Percentiles rank a stretch among this genome's conserved stretches.
These are phyloP conservation scores for Ogataea chonburiensis DNA, from an alignment of 805 yeast species.

Conservation along the genomic window DNA sequence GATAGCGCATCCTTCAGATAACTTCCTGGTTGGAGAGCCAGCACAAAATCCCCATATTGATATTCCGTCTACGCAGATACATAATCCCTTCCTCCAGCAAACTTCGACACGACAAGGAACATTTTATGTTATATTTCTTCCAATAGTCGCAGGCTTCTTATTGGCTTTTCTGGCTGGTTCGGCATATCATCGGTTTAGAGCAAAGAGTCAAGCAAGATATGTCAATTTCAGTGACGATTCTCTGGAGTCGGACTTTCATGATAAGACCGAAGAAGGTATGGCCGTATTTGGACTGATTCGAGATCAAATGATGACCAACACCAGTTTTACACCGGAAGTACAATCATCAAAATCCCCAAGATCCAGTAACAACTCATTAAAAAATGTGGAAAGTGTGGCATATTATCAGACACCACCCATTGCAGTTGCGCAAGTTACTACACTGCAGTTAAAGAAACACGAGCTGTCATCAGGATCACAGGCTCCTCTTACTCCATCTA, in stretches of 20 bases:
- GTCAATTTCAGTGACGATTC: constrained; percentile 19
- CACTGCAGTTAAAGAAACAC: constrained; percentile 4
- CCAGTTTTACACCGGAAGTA: background rate
- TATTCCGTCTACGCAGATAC: constrained; percentile 18
- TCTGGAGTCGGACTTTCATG: constrained; percentile 13
- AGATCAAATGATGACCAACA: background rate
- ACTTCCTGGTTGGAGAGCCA: too few relatives aligned
- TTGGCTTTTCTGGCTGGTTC: constrained; percentile 24
- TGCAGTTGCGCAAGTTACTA: background rate
- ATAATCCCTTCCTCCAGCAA: constrained; percentile 28
- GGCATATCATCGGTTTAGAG: constrained; percentile 22
- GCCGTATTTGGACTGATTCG: constrained; percentile 7
- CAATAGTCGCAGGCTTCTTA: constrained; percentile 26
- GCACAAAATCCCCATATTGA: too few relatives aligned
- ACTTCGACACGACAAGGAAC: constrained; percentile 26
- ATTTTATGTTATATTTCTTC: constrained; percentile 28
- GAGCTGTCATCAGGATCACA: background rate
- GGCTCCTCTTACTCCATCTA: background rate
- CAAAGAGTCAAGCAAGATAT: constrained; percentile 24
- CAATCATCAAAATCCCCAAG: background rate
- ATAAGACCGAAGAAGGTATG: constrained; percentile 7
- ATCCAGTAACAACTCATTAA: constrained; percentile 2
- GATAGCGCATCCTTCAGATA: background rate
- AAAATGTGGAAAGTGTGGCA: background rate
- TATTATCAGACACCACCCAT: constrained; percentile 5